A percentile compares a stretch with the other conserved stretches of the same genome.
Conservation (phyloP, 441 rosid species). For the Pelargonium citronellum region DNA sequence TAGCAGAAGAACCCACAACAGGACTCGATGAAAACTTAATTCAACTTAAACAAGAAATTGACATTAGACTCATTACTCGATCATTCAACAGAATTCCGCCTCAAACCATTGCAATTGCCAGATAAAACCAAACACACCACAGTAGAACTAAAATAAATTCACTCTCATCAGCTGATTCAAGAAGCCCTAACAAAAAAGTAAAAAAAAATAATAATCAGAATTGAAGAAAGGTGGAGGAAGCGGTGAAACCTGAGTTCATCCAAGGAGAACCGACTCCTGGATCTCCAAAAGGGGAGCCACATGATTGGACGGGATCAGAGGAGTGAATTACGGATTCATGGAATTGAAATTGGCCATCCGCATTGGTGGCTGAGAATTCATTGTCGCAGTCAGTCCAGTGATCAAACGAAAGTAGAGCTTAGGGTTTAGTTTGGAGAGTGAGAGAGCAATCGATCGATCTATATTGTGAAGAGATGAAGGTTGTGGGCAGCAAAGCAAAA, state of each 20-base stretch:
- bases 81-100: not conserved
- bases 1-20: not conserved
- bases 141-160: not conserved
- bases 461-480: too few relatives aligned
- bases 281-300: constrained; percentile 88
- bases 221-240: not conserved
- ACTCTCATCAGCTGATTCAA: not conserved
- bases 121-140: not conserved
- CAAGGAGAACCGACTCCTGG: constrained; percentile 92
- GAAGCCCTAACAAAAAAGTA: not conserved
- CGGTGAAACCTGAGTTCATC: constrained; percentile 78
- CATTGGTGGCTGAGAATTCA: not conserved
- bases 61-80: not conserved
- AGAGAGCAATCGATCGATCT: not conserved
- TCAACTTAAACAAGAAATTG: not conserved
- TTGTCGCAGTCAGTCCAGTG: not conserved
- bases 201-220: not conserved
- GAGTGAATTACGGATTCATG: not conserved
- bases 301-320: constrained; percentile 55
- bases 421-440: not conserved
- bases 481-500: too few relatives aligned
- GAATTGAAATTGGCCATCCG: not conserved
- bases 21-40: not conserved
- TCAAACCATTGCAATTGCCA: not conserved
- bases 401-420: constrained; percentile 4